Percentiles rank a stretch among this genome's conserved stretches.
Evolutionary conservation across 2,329 filamentous ascomycete species (phyloP).

Genomic region (Bipolaris sorokiniana): DNA sequence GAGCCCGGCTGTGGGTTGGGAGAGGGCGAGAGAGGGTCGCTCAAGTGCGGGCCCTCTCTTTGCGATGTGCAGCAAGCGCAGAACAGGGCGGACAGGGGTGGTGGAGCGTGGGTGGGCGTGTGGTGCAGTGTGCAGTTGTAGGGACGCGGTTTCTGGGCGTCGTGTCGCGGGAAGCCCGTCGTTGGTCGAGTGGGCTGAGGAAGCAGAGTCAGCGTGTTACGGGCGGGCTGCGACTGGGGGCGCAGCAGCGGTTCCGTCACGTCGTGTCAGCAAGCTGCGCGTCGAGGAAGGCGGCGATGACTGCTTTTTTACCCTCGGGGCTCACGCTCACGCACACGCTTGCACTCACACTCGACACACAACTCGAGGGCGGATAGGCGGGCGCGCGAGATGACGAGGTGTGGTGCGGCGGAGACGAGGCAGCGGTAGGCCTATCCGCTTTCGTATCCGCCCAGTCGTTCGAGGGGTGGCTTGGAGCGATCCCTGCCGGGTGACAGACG

Average conservation of each 20-base stretch:
- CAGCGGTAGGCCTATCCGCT: constrained; percentile 28
- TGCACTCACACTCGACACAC: background rate
- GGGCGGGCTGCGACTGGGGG: constrained; percentile 16
- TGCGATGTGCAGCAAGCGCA: background rate
- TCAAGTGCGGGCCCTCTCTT: constrained; percentile 9
- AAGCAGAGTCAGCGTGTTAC: constrained; percentile 22
- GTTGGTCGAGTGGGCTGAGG: constrained; percentile 7
- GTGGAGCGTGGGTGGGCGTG: background rate
- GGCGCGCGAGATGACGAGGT: constrained; percentile 31
- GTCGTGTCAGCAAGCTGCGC: constrained; percentile 11
- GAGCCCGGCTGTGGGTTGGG: constrained; percentile 28
- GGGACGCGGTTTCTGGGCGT: constrained; percentile 11
- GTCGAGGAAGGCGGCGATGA: constrained; percentile 18
- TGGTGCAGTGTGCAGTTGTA: constrained; percentile 5
- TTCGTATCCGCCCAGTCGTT: constrained; percentile 32
- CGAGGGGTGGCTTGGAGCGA: constrained; percentile 37
- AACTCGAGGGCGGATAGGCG: constrained; percentile 19
- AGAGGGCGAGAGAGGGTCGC: background rate
- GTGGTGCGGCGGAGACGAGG: constrained; percentile 27
- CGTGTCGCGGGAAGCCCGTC: constrained; percentile 17
- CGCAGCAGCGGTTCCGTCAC: constrained; percentile 18
- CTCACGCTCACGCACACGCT: background rate
- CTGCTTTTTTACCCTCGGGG: constrained; percentile 23
- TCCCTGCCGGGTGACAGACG: constrained; percentile 28
- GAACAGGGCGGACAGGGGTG: background rate